Conservation (phyloP, 257 asterid species). For the Plantago ovata region DNA sequence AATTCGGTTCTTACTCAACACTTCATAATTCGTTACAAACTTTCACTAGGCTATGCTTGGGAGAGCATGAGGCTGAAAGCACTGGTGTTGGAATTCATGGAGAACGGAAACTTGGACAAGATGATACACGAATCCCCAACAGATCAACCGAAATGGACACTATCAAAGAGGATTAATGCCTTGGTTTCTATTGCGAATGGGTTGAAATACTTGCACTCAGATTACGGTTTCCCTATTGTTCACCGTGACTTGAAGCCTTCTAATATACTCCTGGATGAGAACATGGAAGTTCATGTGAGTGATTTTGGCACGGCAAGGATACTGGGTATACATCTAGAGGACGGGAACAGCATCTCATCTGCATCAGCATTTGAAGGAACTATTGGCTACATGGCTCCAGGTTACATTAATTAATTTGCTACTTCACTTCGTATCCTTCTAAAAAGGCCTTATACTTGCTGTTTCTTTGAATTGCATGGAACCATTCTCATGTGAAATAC, state of each 20-base stretch:
- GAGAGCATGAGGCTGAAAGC: constrained; percentile 65
- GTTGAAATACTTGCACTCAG: constrained; percentile 66
- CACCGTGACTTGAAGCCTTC: constrained; percentile 91
- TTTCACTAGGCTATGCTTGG: constrained; percentile 66
- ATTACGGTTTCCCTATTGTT: constrained; percentile 70
- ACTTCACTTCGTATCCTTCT: too few species aligned
- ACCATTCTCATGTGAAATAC: too few species aligned
- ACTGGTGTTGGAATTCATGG: constrained; percentile 70
- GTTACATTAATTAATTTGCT: too few species aligned
- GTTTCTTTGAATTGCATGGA: too few species aligned
- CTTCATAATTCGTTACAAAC: background rate
- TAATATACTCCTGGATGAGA: constrained; percentile 61
- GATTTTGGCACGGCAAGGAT: constrained; percentile 90
- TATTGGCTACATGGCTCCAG: constrained; percentile 93
- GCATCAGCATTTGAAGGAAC: constrained; percentile 79
- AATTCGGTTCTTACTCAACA: background rate
- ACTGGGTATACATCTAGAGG: constrained; percentile 54
- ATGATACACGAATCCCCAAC: constrained; percentile 32
- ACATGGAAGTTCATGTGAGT: constrained; percentile 61
- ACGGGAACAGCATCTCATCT: constrained; percentile 38
- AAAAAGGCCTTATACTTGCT: too few species aligned
- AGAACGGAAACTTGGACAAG: constrained; percentile 70
- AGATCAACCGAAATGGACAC: constrained; percentile 30
- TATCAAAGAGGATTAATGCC: constrained; percentile 46
- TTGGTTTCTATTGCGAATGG: constrained; percentile 56